phyloP scores from a whole-genome alignment of 2,329 filamentous ascomycete species.

The Epichloe typhina region DNA sequence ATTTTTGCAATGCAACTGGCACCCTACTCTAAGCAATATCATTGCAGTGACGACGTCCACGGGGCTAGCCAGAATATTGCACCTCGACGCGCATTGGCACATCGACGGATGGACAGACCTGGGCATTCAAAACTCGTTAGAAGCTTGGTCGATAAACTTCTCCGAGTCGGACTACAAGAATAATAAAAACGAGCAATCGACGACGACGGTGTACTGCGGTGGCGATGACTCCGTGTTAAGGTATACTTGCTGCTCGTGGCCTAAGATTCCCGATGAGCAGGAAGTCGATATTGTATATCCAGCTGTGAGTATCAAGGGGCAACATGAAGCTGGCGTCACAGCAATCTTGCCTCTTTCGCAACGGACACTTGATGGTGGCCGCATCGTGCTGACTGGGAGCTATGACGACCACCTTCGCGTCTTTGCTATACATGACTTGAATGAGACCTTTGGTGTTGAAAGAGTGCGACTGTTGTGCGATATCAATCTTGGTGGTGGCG shows the following conservation, averaged over 20 bases:
- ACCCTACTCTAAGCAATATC: slow-evolving; percentile 39
- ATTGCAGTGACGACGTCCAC: slow-evolving; percentile 61
- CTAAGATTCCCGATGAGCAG: slow-evolving; percentile 7
- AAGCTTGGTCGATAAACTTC: slow-evolving; percentile 65
- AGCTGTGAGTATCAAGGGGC: slow-evolving; percentile 24
- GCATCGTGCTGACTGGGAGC: slow-evolving; percentile 68
- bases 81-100: slow-evolving; percentile 28
- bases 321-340: slow-evolving; percentile 73
- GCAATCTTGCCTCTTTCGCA: slow-evolving; percentile 60
- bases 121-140: slow-evolving; percentile 40
- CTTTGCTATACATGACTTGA: slow-evolving; percentile 34
- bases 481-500: slow-evolving; percentile 59
- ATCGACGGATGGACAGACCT: slow-evolving; percentile 23
- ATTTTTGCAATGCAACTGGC: slow-evolving; percentile 63
- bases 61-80: slow-evolving; percentile 47
- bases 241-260: slow-evolving; percentile 24
- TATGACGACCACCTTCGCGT: slow-evolving; percentile 80
- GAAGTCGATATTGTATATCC: slow-evolving; percentile 6
- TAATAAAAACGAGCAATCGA: slow-evolving; percentile 11
- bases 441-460: slow-evolving; percentile 26
- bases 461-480: slow-evolving; percentile 45
- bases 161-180: slow-evolving; percentile 17
- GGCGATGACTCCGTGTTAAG: slow-evolving; percentile 61
- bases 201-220: slow-evolving; percentile 47
- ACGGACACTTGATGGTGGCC: slow-evolving; percentile 27